phyloP scores from a whole-genome alignment of 1,139 yeast genomes.

The Petasospora rhodanensis region DNA sequence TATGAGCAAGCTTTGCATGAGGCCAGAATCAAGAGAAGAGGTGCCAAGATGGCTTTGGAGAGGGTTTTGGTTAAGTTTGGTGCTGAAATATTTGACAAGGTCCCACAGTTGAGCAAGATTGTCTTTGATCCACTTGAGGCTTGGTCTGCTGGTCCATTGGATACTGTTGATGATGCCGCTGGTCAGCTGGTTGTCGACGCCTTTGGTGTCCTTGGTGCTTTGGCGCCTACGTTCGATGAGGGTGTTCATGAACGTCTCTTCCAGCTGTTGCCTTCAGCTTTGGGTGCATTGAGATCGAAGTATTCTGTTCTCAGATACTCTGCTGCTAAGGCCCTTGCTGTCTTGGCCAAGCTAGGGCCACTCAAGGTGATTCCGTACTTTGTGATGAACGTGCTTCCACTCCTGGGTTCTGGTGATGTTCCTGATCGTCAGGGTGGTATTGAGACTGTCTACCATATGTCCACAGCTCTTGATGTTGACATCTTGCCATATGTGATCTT shows the following conservation, averaged over 20 bases:
- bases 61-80: constrained; percentile 48
- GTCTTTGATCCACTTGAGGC: constrained; percentile 70
- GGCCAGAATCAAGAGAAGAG: constrained; percentile 78
- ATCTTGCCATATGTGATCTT: constrained; percentile 94
- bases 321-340: constrained; percentile 85
- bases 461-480: constrained; percentile 80
- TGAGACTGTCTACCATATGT: constrained; percentile 83
- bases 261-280: constrained; percentile 42
- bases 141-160: constrained; percentile 29
- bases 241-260: constrained; percentile 48
- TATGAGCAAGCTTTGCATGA: constrained; percentile 63
- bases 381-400: constrained; percentile 75
- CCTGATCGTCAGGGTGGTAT: constrained; percentile 88
- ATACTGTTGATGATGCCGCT: constrained; percentile 37
- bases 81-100: constrained; percentile 46
- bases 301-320: constrained; percentile 84
- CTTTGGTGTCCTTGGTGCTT: constrained; percentile 73
- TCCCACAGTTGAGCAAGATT: constrained; percentile 65
- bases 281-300: constrained; percentile 61
- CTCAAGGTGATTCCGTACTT: constrained; percentile 71
- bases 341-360: constrained; percentile 71
- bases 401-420: constrained; percentile 75
- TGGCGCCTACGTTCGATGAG: constrained; percentile 58
- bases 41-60: constrained; percentile 73
- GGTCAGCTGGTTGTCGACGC: constrained; percentile 90